phyloP scores from a whole-genome alignment of 1,284 basidiomycete genomes.

The Erythrobasidium hasegawianum region DNA sequence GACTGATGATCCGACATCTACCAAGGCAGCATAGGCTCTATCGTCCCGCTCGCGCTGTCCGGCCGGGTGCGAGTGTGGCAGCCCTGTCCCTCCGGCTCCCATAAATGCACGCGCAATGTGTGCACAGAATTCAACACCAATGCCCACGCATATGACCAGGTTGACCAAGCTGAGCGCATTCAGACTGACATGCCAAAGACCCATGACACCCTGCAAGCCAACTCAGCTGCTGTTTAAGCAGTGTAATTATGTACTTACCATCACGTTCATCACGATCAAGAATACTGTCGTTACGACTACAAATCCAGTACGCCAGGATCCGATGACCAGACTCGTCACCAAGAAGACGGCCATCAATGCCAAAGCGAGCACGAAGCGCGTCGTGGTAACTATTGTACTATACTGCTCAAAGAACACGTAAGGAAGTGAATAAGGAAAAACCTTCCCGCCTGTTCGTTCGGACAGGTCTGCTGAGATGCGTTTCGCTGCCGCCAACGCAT shows the following conservation, averaged over 20 bases:
- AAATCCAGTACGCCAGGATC: slow-evolving; percentile 82
- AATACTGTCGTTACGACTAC: slow-evolving; percentile 82
- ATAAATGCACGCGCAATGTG: slow-evolving; percentile 94
- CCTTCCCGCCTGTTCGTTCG: slow-evolving; percentile 63
- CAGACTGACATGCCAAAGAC: slow-evolving; percentile 81
- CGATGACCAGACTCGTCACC: slow-evolving; percentile 79
- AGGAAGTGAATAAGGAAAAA: slow-evolving; percentile 93
- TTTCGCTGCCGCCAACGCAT: slow-evolving; percentile 78
- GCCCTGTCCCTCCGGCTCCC: slow-evolving; percentile 61
- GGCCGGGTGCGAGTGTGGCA: slow-evolving; percentile 69
- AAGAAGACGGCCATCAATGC: slow-evolving; percentile 78
- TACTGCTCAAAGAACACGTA: slow-evolving; percentile 99
- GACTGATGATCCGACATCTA: slow-evolving; percentile 93
- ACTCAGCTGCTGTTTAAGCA: no score
- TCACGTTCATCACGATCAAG: slow-evolving; percentile 75
- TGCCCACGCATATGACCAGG: slow-evolving; percentile 89
- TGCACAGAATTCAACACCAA: slow-evolving; percentile 95
- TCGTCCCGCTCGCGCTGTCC: slow-evolving; percentile 88
- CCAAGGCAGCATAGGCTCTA: slow-evolving; percentile 81
- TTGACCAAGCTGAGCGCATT: slow-evolving; percentile 96
- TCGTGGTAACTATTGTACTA: slow-evolving; percentile 77
- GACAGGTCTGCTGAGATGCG: slow-evolving; percentile 84
- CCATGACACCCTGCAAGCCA: slow-evolving; percentile 79
- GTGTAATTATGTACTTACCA: slow-evolving; percentile 55
- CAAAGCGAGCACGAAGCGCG: slow-evolving; percentile 78